Base-by-base conservation (phyloP, 78 protist species). In the Dictyostelium firmibasis region DNA sequence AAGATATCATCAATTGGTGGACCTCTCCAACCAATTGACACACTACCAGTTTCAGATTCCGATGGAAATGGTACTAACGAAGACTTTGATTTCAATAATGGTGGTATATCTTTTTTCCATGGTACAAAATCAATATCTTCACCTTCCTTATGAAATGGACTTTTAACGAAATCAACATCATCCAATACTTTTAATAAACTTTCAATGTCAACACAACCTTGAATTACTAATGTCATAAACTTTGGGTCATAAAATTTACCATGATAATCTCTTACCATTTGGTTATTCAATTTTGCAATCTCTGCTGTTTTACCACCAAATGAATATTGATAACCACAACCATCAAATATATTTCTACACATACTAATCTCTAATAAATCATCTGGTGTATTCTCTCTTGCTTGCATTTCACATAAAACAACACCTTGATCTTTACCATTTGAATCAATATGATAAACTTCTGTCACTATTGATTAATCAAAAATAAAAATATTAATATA, bases 321-420 rank as follows among this genome's bases (percentile, higher is more conserved):
- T 25, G 88, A 74, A 23, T 70, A n/a, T 11, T 72, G 13, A 18
- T 86, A 94, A n/a, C 27, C 33, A 11, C 57, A 43, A 7, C 88
- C 88, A 11, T 18, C 38, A 27, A 27, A 78, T 44, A 84, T 43
- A 27, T 10, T 11, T 23, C 29, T 31, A 18, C 16, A 35, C 50
- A 85, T 20, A 57, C n/a, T 25, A 29, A 10, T 43, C 33, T 85
- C 92, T 4, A 5, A 25, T n/a, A 94, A 33, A 33, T 84, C 96
- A 0, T 76, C 92, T 10, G 31, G 14, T 33, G 96, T 44, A 29
- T 84, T 94, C 62, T 94, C 96, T 31, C 96, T 64, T 3, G 96
- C 81, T 41, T 92, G 89, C 96, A 92, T 92, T 35, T 93, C 96
- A 29, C 92, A 93, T 75, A 85, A 72, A 11, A 93, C 92, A 2